Evolutionary conservation across 1,284 basidiomycete genomes (phyloP), one percentile per base, ranked within the genome.

Genomic region (Trametes pubescens): DNA sequence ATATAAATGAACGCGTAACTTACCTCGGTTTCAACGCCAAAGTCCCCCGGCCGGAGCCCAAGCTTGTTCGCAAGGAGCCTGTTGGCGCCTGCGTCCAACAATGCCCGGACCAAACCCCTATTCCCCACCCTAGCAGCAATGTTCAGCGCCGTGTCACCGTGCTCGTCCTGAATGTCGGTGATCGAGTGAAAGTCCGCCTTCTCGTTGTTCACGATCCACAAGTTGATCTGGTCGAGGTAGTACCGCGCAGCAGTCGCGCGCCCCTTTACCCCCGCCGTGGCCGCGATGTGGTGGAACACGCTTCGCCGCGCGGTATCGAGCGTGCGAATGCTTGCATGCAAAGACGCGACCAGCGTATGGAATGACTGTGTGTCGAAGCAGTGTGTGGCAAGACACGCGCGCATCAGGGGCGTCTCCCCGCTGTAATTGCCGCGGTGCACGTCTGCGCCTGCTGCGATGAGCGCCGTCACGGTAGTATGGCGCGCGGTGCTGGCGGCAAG

Each of bases 91-190:
- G 96, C 94, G 72, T 99, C 96, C 64, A 99, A 74, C 65, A 99
- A 79, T 26, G 95, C 91, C 70, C 92, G 84, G 21, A 99, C 95
- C 67, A 99, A 79, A 68, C 91, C 90, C 65, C 92, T 86, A 77
- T 96, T 98, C 2, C 98, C 98, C 0, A 99, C 91, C 56, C 98
- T 82, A 0, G 98, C 96, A 14, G 96, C 95, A 69, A 98, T 94
- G 77, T 97, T 98, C 69, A 99, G 78, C 5, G 96, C 94, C 0
- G 98, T 99, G 75, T 99, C 98, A 0, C 98, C 98, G 76, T 99
- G 91, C 68, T 95, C 90, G 76, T 99, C 98, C 78, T 96, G 95
- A 44, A 98, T 82, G 77, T 99, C 95, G 16, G 99, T 88, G 44
- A 99, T 79, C 10, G 86, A 89, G 72, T 86, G 85, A 74, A 96